phyloP scores from a whole-genome alignment of 1,284 basidiomycete genomes.

The Apiotrichum laibachii region DNA sequence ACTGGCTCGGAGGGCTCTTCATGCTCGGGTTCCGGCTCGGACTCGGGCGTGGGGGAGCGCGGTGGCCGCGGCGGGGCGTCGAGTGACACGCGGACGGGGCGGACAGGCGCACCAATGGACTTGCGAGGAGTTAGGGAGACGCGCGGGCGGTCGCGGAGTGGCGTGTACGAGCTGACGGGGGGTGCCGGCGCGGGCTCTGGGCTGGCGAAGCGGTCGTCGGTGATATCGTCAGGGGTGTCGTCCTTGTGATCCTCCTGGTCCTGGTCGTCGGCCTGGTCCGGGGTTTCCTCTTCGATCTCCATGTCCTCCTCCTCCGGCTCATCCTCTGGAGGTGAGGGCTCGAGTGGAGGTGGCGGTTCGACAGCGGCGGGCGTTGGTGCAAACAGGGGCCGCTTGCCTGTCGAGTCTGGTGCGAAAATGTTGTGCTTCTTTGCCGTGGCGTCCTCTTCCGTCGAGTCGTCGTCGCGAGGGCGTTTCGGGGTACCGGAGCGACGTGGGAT shows the following conservation, averaged over 20 bases:
- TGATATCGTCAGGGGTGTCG: background rate
- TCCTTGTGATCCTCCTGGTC: background rate
- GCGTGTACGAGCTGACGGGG: constrained; percentile 5
- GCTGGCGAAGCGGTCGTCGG: background rate
- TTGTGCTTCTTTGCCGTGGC: constrained; percentile 8
- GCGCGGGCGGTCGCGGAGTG: constrained; percentile 2
- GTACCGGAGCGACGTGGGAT: constrained; percentile 28
- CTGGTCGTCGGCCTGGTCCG: background rate
- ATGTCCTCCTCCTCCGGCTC: constrained; percentile 3
- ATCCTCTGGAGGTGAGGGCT: background rate
- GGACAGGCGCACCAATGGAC: constrained; percentile 12
- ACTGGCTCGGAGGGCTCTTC: constrained; percentile 14
- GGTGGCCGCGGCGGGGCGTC: background rate
- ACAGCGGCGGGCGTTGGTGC: background rate
- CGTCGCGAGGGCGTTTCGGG: constrained; percentile 23
- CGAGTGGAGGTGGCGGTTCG: no score
- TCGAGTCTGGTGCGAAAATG: constrained; percentile 2
- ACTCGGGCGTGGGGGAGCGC: background rate
- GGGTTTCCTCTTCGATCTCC: constrained; percentile 7
- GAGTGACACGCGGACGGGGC: background rate
- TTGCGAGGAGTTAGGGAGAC: constrained; percentile 5
- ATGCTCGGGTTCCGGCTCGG: background rate
- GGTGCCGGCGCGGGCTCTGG: background rate
- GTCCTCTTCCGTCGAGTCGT: constrained; percentile 10
- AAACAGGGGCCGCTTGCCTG: background rate